Evolutionary conservation across 768 basidiomycete genomes (phyloP), one percentile per base, ranked within the genome.

Genomic region (Hygrocybe punicea): DNA sequence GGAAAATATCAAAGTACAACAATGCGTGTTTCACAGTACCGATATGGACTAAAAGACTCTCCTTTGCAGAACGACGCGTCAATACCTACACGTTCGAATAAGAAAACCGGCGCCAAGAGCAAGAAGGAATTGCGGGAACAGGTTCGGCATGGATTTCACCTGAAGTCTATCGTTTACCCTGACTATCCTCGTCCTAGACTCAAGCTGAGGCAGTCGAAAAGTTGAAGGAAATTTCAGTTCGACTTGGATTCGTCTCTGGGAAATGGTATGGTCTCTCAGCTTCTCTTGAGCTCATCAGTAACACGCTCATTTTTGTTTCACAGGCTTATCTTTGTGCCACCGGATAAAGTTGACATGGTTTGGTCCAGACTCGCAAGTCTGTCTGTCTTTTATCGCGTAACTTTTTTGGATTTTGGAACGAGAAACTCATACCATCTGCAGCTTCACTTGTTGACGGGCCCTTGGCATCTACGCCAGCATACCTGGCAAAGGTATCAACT

Each of bases 51-150:
- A 39, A 53, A 51, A 44, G 8, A 36, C 36, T 9, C 17, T 87
- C 65, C 17, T 69, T 49, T 55, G 13, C 56, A 89, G 86, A 83
- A 85, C 51, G 85, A 89, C 56, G 67, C 71, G 3, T 77, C 84
- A 0, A 89, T 90, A 33, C 88, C 89, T 6, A 55, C 78, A 4
- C 84, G 86, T 6, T 78, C 83, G 5, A 89, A 74, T 64, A 90
- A 89, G 71, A 89, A 87, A 68, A 83, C 84, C 19, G 87, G 87
- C 6, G 76, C 77, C 0, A 85, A 80, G 70, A 86, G 86, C 62
- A 91, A 90, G 69, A 90, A 88, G 66, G 86, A 90, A 68, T 68
- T 86, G 6, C 80, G 86, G 40, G 88, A 90, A 67, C 73, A 84
- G 72, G 88, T 87, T 66, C 17, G 69, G n/a, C n/a, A n/a, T n/a